Base-by-base conservation (phyloP, 495 filamentous ascomycete species). In the Neurospora intermedia region DNA sequence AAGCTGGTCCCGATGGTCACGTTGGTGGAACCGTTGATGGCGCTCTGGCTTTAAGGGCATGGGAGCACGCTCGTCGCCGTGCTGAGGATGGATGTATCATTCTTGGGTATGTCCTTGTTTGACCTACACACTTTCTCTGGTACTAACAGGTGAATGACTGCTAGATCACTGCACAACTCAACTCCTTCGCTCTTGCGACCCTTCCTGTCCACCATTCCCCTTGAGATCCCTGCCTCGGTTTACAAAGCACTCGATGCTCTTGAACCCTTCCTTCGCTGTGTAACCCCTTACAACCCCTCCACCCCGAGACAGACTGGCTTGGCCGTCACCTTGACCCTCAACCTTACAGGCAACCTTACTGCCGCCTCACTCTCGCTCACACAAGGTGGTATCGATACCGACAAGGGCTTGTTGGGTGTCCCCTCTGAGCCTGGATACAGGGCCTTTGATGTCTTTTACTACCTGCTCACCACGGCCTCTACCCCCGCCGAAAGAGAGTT, bases 401-500 rank as follows among this genome's bases (percentile, higher is more conserved):
- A 85, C 13, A 89, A 89, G 73, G 96, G 96, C 31, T 85, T 99
- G 31, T 85, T 98, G 39, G 89, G 93, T 45, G 88, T 98, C 38
- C 93, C 96, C 0, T 80, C 88, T 0, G 89, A 97, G 78, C 73
- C 89, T 8, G 96, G 96, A 27, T 94, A 92, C 78, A 90, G 96
- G 73, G 96, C 95, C n/a, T 99, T 98, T 77, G 94, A 99, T 78
- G 96, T 94, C 39, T 99, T 98, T 81, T 99, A 99, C 83, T 98
- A 98, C 76, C 89, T 99, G 4, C 85, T 97, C 31, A 96, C 94
- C 1, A 93, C 92, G 39, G 91, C 93, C 16, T 96, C 96, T 0
- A 96, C 94, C 2, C 91, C 91, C 2, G 93, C 94, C 1, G 96
- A 99, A 83, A 87, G 94, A 45, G 94, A 98, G 78, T 97, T 93